Percentiles rank a stretch among this genome's conserved stretches.
Conservation (phyloP, 2,329 filamentous ascomycete genomes). For the Rugonectria rugulosa region DNA sequence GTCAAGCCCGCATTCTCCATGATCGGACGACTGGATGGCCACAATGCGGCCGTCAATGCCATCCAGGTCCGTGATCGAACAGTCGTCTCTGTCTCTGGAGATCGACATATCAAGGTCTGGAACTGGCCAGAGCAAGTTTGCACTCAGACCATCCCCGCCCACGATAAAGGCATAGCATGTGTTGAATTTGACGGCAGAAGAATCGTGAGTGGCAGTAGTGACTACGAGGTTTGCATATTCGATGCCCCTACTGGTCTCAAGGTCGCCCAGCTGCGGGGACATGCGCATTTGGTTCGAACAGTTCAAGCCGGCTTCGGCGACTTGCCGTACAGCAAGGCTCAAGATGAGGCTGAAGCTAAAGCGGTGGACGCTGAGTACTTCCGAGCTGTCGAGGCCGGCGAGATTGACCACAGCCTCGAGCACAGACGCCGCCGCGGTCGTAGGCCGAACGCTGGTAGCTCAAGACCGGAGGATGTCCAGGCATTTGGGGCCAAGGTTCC, state of each 20-base stretch:
- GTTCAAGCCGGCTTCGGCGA: slow-evolving; percentile 96
- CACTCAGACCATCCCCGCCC: slow-evolving; percentile 80
- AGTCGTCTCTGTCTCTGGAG: slow-evolving; percentile 93
- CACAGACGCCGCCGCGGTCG: slow-evolving; percentile 48
- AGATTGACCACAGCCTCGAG: slow-evolving; percentile 48
- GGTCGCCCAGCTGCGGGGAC: slow-evolving; percentile 84
- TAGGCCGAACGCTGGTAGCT: slow-evolving; percentile 73
- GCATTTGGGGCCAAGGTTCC: slow-evolving; percentile 87
- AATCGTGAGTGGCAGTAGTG: slow-evolving; percentile 95
- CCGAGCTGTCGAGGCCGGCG: slow-evolving; percentile 61
- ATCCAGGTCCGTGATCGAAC: slow-evolving; percentile 88
- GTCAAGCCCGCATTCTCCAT: slow-evolving; percentile 73
- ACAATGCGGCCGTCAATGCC: slow-evolving; percentile 92
- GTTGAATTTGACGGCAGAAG: slow-evolving; percentile 94
- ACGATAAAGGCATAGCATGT: slow-evolving; percentile 95
- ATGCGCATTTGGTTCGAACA: slow-evolving; percentile 86
- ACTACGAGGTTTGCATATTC: slow-evolving; percentile 95
- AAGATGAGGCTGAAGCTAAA: slow-evolving; percentile 76
- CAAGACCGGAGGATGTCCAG: slow-evolving; percentile 76
- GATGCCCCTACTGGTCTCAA: slow-evolving; percentile 86
- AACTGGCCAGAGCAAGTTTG: slow-evolving; percentile 83
- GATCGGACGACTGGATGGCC: slow-evolving; percentile 82
- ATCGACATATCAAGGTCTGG: slow-evolving; percentile 94
- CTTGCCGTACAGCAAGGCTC: slow-evolving; percentile 78
- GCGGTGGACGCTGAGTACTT: slow-evolving; percentile 78